Evolutionary conservation across 1,139 yeast species (phyloP).

Genomic region (Candida gigantensis): DNA sequence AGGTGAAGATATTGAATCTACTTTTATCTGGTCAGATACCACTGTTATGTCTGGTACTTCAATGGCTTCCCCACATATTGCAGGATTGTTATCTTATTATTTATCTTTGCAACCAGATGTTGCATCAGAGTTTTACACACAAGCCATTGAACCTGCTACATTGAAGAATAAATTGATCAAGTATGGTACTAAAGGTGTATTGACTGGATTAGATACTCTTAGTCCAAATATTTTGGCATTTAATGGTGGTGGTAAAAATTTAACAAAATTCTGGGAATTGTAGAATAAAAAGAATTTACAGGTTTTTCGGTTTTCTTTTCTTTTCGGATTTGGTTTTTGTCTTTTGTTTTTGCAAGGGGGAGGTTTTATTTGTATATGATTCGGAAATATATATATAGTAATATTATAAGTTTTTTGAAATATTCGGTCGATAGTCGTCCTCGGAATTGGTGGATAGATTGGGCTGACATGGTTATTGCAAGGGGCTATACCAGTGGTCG

Average conservation of each 20-base stretch:
- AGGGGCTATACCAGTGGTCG: too few relatives aligned
- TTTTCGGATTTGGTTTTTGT: too few relatives aligned
- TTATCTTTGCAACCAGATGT: constrained; percentile 87
- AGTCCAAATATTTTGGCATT: constrained; percentile 84
- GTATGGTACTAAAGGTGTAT: constrained; percentile 70
- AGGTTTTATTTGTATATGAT: too few relatives aligned
- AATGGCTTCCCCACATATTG: constrained; percentile 98
- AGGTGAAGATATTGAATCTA: constrained; percentile 76
- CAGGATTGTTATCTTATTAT: constrained; percentile 87
- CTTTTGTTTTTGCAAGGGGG: too few relatives aligned
- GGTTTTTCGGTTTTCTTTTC: too few relatives aligned
- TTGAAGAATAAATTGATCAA: constrained; percentile 84
- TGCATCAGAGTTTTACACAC: constrained; percentile 66
- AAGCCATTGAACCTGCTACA: constrained; percentile 77
- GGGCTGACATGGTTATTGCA: too few relatives aligned
- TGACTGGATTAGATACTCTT: constrained; percentile 65
- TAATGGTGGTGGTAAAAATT: constrained; percentile 90
- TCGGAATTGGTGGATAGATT: too few relatives aligned
- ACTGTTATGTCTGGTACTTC: constrained; percentile 91
- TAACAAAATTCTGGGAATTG: constrained; percentile 65
- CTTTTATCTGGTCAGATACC: constrained; percentile 78
- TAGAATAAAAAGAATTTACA: constrained; percentile 18
- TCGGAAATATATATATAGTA: too few relatives aligned
- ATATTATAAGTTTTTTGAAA: too few relatives aligned
- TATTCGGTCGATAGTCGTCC: too few relatives aligned